Evolutionary conservation across 1,284 basidiomycete species (phyloP), one percentile per base, ranked within the genome.

Genomic region (Boletus sp.): DNA sequence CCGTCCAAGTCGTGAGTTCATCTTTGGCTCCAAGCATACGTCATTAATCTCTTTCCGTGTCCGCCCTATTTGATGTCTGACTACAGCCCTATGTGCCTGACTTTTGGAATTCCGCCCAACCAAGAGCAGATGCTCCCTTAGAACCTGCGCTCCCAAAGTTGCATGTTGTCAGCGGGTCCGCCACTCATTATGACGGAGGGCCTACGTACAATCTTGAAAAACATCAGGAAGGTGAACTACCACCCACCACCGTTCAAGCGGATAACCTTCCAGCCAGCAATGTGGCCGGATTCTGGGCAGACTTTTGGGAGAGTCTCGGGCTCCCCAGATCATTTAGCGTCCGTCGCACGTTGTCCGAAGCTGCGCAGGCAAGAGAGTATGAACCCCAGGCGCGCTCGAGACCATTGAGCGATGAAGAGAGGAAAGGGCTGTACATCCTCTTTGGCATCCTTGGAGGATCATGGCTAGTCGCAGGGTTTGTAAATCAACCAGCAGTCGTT

Each of bases 21-120:
- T 38, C n/a, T n/a, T n/a, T n/a, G n/a, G n/a, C n/a, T n/a, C n/a
- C n/a, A n/a, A n/a, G n/a, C n/a, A n/a, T n/a, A n/a, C n/a, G n/a
- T n/a, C n/a, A n/a, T n/a, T n/a, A n/a, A n/a, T 16, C 9, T 14
- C 33, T 32, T 27, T 30, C 14, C 17, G 8, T 20, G n/a, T 60
- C 14, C 43, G 22, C 23, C 10, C 29, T n/a, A 7, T n/a, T n/a
- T 7, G 6, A 14, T n/a, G 8, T n/a, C 16, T 19, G 8, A 4
- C 41, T 23, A 44, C 56, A 90, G 87, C 87, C 87, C 5, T 86
- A 78, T 61, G 68, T 82, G 14, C 85, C 85, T 33, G 85, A 88
- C 67, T 78, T 81, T 55, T 87, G 83, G 83, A 72, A 81, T 47
- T 87, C 86, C 0, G 72, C 74, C 5, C 61, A 66, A 23, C 59